These are phyloP conservation scores for Ganoderma lucidum DNA, from an alignment of 1,284 basidiomycete species.

Conservation along the genomic window DNA sequence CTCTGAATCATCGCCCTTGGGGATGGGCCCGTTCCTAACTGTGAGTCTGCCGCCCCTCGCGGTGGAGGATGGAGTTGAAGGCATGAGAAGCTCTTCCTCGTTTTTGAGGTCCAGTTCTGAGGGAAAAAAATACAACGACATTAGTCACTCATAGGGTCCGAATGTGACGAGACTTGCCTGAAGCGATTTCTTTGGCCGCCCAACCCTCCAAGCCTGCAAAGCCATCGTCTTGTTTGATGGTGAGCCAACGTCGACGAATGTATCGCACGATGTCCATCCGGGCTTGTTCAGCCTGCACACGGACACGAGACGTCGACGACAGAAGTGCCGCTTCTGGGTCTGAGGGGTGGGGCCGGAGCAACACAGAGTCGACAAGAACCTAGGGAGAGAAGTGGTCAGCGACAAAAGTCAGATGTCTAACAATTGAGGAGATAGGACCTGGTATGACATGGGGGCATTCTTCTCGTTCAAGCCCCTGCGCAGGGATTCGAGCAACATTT, in stretches of 20 bases:
- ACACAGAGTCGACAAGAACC: slow-evolving; percentile 78
- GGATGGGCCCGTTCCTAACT: slow-evolving; percentile 30
- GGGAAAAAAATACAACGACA: background rate
- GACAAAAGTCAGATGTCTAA: background rate
- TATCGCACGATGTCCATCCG: slow-evolving; percentile 74
- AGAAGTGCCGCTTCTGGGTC: slow-evolving; percentile 68
- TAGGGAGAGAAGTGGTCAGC: slow-evolving; percentile 43
- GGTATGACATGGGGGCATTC: slow-evolving; percentile 76
- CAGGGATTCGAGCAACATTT: slow-evolving; percentile 73
- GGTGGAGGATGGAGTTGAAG: slow-evolving; percentile 33
- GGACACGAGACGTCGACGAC: slow-evolving; percentile 67
- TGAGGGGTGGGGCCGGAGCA: slow-evolving; percentile 72
- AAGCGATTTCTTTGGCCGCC: slow-evolving; percentile 88
- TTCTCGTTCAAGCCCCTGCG: slow-evolving; percentile 63
- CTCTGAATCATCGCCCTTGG: slow-evolving; percentile 48
- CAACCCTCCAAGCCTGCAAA: slow-evolving; percentile 86
- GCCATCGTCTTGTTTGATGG: slow-evolving; percentile 80
- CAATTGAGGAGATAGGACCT: slow-evolving; percentile 53
- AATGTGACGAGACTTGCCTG: slow-evolving; percentile 61
- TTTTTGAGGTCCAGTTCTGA: slow-evolving; percentile 80
- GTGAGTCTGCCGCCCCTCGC: slow-evolving; percentile 29
- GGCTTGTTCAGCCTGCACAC: slow-evolving; percentile 76
- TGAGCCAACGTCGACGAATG: slow-evolving; percentile 76
- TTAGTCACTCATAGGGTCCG: slow-evolving; percentile 7
- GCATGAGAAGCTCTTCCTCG: slow-evolving; percentile 71